phyloP scores from a whole-genome alignment of 306 rosid genomes.

The Canavalia gladiata region DNA sequence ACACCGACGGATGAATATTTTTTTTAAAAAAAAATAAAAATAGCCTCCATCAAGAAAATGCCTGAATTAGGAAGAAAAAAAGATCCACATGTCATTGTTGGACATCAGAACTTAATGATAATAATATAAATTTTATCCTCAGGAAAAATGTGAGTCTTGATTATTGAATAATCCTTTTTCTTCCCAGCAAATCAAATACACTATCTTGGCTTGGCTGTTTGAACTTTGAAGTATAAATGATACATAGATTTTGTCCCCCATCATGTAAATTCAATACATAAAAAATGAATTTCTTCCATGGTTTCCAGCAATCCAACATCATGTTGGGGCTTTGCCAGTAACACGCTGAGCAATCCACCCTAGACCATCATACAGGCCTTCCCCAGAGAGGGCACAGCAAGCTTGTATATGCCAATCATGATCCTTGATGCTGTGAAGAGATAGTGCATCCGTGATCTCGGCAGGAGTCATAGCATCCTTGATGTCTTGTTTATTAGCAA shows the following conservation, averaged over 20 bases:
- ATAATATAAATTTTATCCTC: background rate
- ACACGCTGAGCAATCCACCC: slow-evolving; percentile 95
- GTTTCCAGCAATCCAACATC: slow-evolving; percentile 40
- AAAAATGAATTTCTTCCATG: slow-evolving; percentile 46
- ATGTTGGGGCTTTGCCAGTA: slow-evolving; percentile 78
- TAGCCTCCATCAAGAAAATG: background rate
- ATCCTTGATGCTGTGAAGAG: slow-evolving; percentile 98
- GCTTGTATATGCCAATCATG: slow-evolving; percentile 99
- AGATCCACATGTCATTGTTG: too few relatives aligned
- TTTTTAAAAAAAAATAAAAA: background rate
- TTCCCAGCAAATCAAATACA: slow-evolving; percentile 37
- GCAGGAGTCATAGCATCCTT: slow-evolving; percentile 99
- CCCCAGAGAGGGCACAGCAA: slow-evolving; percentile 95
- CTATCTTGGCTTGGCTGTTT: slow-evolving; percentile 44
- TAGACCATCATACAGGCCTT: slow-evolving; percentile 90
- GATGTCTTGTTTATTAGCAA: slow-evolving; percentile 95
- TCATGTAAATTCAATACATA: slow-evolving; percentile 49
- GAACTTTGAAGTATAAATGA: slow-evolving; percentile 49
- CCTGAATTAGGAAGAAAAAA: too few relatives aligned
- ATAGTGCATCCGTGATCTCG: slow-evolving; percentile 91
- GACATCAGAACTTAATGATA: background rate
- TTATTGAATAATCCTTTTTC: slow-evolving; percentile 34
- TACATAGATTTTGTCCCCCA: slow-evolving; percentile 56
- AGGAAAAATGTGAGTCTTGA: background rate
- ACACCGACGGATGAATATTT: background rate